Evolutionary conservation across 2,329 filamentous ascomycete genomes (phyloP), one percentile per base, ranked within the genome.

Genomic region (Botrytis elliptica): DNA sequence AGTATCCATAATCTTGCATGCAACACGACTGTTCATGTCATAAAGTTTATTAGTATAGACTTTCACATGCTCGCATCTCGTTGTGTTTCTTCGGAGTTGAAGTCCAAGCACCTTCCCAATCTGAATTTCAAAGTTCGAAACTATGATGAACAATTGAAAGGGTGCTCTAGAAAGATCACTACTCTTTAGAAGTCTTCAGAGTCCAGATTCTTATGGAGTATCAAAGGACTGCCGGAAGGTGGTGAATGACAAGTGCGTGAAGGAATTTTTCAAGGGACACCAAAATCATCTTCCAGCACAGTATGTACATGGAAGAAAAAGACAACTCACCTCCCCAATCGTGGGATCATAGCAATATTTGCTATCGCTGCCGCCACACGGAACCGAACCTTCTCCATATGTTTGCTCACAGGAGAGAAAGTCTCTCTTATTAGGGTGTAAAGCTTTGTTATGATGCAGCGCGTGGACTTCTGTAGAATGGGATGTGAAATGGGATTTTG

Each of bases 261-360:
- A 29, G 22, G 16, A 9, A 33, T 57, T 29, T 18, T 7, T 5
- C 18, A 63, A 42, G 38, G 25, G 16, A 25, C 7, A 20, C 14
- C 6, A 16, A 14, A 16, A 14, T 4, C 22, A 25, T 16, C 33
- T 33, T 29, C 60, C 42, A 16, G 25, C 36, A 63, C 22, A 38
- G 22, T 38, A n/a, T 62, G 59, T 18, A 20, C 8, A 63, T 3
- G 7, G 4, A 66, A n/a, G 20, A 10, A 67, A 42, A 62, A 38
- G 6, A 59, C 22, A 60, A 64, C 64, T 16, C 66, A 76, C 76
- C 49, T 79, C 76, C 52, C 75, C 76, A 9, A 75, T 25, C 4
- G 72, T 74, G n/a, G 77, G 77, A 76, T 78, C 70, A 70, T 77
- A 79, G 52, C 76, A 77, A 59, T 65, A 78, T 55, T 52, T 44